Percentiles rank a stretch among this genome's conserved stretches.
These are phyloP conservation scores for Neopestalotiopsis sp. DNA, from an alignment of 2,329 filamentous ascomycete genomes.

Conservation along the genomic window DNA sequence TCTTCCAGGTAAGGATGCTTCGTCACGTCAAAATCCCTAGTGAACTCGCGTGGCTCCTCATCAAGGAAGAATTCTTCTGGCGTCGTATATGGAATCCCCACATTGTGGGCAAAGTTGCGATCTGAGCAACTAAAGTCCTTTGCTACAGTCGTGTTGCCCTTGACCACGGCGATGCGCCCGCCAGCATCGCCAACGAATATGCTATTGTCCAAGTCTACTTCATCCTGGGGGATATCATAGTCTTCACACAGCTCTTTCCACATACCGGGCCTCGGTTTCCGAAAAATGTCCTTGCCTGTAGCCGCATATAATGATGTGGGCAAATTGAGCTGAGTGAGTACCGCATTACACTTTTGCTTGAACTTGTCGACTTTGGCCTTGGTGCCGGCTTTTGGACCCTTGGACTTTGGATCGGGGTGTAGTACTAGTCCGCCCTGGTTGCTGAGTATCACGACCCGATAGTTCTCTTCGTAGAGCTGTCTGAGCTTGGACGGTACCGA, in stretches of 20 bases:
- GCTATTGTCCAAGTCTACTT: conserved; percentile 73
- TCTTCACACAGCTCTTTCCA: conserved; percentile 72
- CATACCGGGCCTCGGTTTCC: conserved; percentile 90
- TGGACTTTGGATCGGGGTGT: conserved; percentile 72
- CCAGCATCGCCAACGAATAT: conserved; percentile 92
- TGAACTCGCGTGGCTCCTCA: conserved; percentile 68
- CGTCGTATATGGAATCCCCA: conserved; percentile 80
- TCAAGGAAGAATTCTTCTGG: conserved; percentile 91
- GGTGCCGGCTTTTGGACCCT: conserved; percentile 60
- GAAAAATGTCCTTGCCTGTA: conserved; percentile 78
- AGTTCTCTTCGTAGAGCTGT: conserved; percentile 71
- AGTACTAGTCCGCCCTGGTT: conserved; percentile 88
- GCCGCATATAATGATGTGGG: conserved; percentile 86
- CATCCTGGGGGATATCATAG: conserved; percentile 59
- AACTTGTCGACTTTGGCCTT: conserved; percentile 77
- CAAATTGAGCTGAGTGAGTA: conserved; percentile 75
- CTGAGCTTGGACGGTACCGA: conserved; percentile 72
- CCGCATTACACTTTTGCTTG: conserved; percentile 76
- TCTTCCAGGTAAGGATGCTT: conserved; percentile 54
- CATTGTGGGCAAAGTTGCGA: conserved; percentile 83
- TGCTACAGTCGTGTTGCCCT: conserved; percentile 38
- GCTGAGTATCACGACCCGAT: conserved; percentile 78
- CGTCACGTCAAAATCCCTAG: conserved; percentile 73
- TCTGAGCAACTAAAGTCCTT: conserved; percentile 73
- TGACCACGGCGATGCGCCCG: conserved; percentile 59